Percentiles rank a stretch among this genome's conserved stretches.
These are phyloP conservation scores for Phytopythium cucurbitacearum DNA, from an alignment of 352 stramenopile genomes.

Conservation along the genomic window DNA sequence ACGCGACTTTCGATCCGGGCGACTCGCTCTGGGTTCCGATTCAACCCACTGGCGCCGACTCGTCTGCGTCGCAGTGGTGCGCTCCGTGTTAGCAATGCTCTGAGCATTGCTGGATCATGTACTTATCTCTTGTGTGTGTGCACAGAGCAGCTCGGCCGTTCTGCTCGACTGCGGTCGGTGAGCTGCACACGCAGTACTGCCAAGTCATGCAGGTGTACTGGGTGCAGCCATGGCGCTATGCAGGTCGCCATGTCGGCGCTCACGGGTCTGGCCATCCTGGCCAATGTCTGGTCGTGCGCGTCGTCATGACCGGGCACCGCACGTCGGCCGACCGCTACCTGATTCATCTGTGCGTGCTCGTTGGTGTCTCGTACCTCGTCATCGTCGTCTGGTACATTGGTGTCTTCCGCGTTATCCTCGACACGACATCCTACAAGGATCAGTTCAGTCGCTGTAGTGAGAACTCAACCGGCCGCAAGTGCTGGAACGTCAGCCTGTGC, in stretches of 20 bases:
- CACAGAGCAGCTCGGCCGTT: conserved; percentile 27
- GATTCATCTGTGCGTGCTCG: conserved; percentile 66
- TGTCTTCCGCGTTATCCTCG: conserved; percentile 55
- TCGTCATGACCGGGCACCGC: conserved; percentile 46
- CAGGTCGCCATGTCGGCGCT: conserved; percentile 53
- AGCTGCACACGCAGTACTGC: conserved; percentile 75
- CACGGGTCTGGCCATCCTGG: conserved; percentile 40
- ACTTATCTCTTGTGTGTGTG: neutral
- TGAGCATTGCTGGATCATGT: neutral
- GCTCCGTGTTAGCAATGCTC: neutral
- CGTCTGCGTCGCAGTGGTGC: conserved; percentile 62
- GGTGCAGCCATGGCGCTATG: conserved; percentile 47
- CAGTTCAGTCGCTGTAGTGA: conserved; percentile 69
- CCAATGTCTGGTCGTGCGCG: conserved; percentile 33
- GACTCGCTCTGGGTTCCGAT: conserved; percentile 76
- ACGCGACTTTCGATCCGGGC: conserved; percentile 55
- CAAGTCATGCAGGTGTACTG: conserved; percentile 73
- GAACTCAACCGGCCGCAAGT: conserved; percentile 48
- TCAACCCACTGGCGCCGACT: conserved; percentile 49
- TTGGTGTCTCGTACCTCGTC: conserved; percentile 39
- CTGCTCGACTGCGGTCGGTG: conserved; percentile 43
- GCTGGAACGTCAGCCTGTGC: conserved; percentile 62
- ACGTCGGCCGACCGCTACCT: conserved; percentile 68
- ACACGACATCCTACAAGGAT: conserved; percentile 78
- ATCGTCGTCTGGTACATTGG: conserved; percentile 67